These are phyloP conservation scores for Daldinia grandis DNA, from an alignment of 495 filamentous ascomycete species.

Conservation along the genomic window DNA sequence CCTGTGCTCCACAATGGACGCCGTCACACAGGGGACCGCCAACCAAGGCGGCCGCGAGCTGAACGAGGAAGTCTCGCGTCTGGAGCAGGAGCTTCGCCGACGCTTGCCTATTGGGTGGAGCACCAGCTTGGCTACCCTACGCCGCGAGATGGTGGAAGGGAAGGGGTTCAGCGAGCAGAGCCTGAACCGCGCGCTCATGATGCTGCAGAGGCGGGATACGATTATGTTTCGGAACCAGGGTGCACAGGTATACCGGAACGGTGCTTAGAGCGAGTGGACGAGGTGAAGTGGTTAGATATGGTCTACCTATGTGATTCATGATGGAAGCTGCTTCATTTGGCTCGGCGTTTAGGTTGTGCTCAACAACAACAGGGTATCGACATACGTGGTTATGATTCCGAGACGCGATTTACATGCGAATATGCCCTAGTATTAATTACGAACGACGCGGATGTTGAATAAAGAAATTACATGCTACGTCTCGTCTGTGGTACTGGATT, in stretches of 20 bases:
- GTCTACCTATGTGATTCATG: slow-evolving; percentile 12
- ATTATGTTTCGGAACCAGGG: slow-evolving; percentile 92
- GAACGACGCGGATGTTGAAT: slow-evolving; percentile 3
- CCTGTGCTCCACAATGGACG: slow-evolving; percentile 97
- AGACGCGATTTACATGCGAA: slow-evolving; percentile 13
- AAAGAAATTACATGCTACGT: neutral
- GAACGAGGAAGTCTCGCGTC: slow-evolving; percentile 84
- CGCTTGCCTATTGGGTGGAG: slow-evolving; percentile 94
- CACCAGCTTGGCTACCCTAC: slow-evolving; percentile 84
- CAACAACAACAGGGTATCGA: neutral
- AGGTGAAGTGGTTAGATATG: neutral
- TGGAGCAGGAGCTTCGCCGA: slow-evolving; percentile 90
- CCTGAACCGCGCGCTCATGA: slow-evolving; percentile 81
- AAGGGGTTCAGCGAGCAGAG: slow-evolving; percentile 87
- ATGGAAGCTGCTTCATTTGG: slow-evolving; percentile 11
- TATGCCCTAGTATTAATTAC: slow-evolving; percentile 19
- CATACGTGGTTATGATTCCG: slow-evolving; percentile 10
- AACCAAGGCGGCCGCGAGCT: slow-evolving; percentile 84
- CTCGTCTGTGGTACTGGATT: neutral
- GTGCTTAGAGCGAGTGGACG: slow-evolving; percentile 42
- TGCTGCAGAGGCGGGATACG: slow-evolving; percentile 87
- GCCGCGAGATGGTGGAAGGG: slow-evolving; percentile 88
- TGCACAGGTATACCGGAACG: slow-evolving; percentile 82
- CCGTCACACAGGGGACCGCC: slow-evolving; percentile 86
- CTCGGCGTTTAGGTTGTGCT: slow-evolving; percentile 34